phyloP scores from a whole-genome alignment of 1,284 basidiomycete species.

The Ceratobasidium papillatum region DNA sequence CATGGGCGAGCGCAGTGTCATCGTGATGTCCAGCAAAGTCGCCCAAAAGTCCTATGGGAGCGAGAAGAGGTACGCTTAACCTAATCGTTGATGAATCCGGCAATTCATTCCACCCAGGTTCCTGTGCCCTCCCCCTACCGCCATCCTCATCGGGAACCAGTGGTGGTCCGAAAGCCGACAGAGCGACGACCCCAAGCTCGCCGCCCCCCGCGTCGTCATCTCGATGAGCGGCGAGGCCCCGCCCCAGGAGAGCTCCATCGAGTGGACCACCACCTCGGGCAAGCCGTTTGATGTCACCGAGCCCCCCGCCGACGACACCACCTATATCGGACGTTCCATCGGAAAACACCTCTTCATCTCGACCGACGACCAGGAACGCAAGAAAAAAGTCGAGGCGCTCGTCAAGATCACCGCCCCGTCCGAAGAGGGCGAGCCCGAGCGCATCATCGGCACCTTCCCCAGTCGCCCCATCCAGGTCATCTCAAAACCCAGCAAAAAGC shows the following conservation, averaged over 20 bases:
- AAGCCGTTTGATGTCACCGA: conserved; percentile 84
- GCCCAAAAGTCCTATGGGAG: conserved; percentile 97
- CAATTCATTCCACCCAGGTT: conserved; percentile 62
- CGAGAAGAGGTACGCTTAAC: conserved; percentile 77
- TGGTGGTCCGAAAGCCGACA: conserved; percentile 87
- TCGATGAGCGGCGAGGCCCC: conserved; percentile 90
- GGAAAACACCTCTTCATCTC: conserved; percentile 92
- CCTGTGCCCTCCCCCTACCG: conserved; percentile 94
- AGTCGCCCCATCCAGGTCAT: conserved; percentile 96
- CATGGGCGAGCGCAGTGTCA: conserved; percentile 91
- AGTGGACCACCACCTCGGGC: conserved; percentile 84
- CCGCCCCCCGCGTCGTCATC: conserved; percentile 84
- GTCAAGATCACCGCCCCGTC: conserved; percentile 86
- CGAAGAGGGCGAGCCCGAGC: conserved; percentile 68
- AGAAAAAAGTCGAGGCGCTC: conserved; percentile 89
- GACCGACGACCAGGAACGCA: conserved; percentile 83
- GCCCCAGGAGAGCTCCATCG: conserved; percentile 81
- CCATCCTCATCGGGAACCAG: conserved; percentile 91
- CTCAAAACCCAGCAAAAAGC: conserved; percentile 95
- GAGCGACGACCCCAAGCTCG: conserved; percentile 76
- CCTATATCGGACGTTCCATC: conserved; percentile 85
- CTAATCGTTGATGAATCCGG: conserved; percentile 7
- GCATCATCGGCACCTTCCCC: conserved; percentile 85
- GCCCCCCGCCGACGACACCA: conserved; percentile 73
- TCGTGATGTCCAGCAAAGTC: conserved; percentile 95